Percentiles rank a stretch among this genome's conserved stretches.
phyloP scores from a whole-genome alignment of 225 moss, liverwort and hornwort genomes.

The Physcomitrium patens region DNA sequence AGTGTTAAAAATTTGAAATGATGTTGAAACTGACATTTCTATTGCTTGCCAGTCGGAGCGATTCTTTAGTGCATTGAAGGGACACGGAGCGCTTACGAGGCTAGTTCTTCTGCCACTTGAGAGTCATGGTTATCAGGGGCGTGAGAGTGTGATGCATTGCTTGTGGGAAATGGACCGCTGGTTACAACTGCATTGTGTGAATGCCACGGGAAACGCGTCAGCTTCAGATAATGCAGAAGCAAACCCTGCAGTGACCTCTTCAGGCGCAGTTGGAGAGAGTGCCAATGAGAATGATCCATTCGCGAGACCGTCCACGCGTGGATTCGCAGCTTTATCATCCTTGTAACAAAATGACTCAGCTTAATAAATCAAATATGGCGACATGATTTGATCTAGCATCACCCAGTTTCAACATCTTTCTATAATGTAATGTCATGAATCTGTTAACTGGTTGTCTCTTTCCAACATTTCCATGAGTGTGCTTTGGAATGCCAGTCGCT shows the following conservation, averaged over 20 bases:
- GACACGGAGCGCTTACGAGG: constrained; percentile 86
- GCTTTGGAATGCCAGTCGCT: too few species aligned
- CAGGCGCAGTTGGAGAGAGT: constrained; percentile 45
- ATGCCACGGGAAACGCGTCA: constrained; percentile 44
- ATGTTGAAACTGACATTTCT: constrained; percentile 12
- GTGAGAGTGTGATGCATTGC: constrained; percentile 97
- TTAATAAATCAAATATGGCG: too few species aligned
- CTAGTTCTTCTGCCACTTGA: constrained; percentile 92
- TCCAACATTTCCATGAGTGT: too few species aligned
- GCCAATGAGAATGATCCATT: constrained; percentile 34
- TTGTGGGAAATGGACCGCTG: constrained; percentile 99
- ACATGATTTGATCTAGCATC: too few species aligned
- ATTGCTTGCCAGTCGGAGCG: constrained; percentile 79
- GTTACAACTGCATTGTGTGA: constrained; percentile 83
- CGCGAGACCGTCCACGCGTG: constrained; percentile 28
- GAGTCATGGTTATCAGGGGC: constrained; percentile 91
- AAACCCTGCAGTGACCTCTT: constrained; percentile 27
- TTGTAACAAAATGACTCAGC: constrained; percentile 31
- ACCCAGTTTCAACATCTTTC: too few species aligned
- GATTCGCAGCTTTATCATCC: constrained; percentile 50
- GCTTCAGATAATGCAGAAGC: constrained; percentile 27
- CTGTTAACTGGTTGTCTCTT: too few species aligned
- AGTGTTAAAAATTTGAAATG: background rate
- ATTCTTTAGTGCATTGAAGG: constrained; percentile 93
- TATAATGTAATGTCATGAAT: too few species aligned